Percentiles rank a stretch among this genome's conserved stretches.
Evolutionary conservation across 108 stramenopile species (phyloP).

Genomic region (Nitzschia putrida): DNA sequence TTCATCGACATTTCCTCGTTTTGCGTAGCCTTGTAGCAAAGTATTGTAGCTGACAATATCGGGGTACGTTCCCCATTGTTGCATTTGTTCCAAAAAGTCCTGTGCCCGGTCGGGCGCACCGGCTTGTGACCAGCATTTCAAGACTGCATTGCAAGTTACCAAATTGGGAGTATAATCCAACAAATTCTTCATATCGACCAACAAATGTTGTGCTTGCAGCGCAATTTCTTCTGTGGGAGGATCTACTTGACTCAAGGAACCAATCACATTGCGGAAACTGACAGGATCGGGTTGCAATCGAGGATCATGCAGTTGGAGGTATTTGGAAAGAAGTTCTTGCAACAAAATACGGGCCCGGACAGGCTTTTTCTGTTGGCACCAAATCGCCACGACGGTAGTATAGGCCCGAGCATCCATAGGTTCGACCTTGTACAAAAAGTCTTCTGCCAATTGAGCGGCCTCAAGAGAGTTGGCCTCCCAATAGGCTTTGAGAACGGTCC

Average conservation of each 20-base stretch:
- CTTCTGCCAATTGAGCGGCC: constrained; percentile 15
- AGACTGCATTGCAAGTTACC: constrained; percentile 30
- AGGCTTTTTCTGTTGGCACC: constrained; percentile 30
- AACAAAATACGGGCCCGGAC: constrained; percentile 9
- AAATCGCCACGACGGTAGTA: constrained; percentile 26
- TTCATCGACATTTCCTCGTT: constrained; percentile 23
- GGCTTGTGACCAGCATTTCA: constrained; percentile 37
- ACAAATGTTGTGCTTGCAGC: constrained; percentile 8
- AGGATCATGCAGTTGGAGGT: background rate
- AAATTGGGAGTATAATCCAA: constrained; percentile 27
- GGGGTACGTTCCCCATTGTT: constrained; percentile 12
- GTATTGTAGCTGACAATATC: constrained; percentile 41
- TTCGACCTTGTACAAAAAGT: background rate
- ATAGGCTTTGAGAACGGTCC: constrained; percentile 32
- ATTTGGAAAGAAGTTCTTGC: constrained; percentile 14
- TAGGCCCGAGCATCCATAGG: constrained; percentile 21
- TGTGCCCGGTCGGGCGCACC: constrained; percentile 23
- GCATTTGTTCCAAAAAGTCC: constrained; percentile 29
- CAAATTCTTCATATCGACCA: constrained; percentile 9
- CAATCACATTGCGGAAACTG: constrained; percentile 29
- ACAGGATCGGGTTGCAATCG: constrained; percentile 28
- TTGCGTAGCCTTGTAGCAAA: constrained; percentile 21
- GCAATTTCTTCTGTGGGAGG: background rate
- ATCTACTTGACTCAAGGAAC: constrained; percentile 18
- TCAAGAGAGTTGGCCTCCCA: constrained; percentile 13